Conservation (phyloP, 805 yeast genomes). For the Wickerhamomyces sydowiorum region DNA sequence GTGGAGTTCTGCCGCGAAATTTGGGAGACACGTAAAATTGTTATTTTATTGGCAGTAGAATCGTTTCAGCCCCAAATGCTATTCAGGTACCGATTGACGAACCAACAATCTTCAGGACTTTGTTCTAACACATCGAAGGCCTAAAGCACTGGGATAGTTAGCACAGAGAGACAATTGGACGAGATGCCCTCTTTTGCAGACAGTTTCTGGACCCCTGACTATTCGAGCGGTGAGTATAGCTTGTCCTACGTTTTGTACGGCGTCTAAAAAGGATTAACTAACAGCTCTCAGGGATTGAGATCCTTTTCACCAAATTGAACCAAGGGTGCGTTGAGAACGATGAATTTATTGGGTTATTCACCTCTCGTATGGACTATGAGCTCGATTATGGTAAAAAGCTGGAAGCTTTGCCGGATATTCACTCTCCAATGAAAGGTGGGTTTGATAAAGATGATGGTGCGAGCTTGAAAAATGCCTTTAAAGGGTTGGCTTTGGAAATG, state of each 20-base stretch:
- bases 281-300: constrained; percentile 33
- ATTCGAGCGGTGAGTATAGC: constrained; percentile 37
- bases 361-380: constrained; percentile 70
- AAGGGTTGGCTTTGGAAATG: constrained; percentile 50
- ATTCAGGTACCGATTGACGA: background rate
- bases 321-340: constrained; percentile 68
- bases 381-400: constrained; percentile 56
- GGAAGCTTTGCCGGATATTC: constrained; percentile 29
- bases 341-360: constrained; percentile 59
- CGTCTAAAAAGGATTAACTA: background rate
- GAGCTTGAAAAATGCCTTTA: constrained; percentile 56
- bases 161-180: background rate
- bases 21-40: background rate
- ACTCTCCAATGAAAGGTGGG: constrained; percentile 33
- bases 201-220: constrained; percentile 72
- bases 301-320: constrained; percentile 45
- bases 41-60: background rate
- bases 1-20: background rate
- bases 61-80: background rate
- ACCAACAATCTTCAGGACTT: no score
- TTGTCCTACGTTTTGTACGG: background rate
- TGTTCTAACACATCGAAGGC: no score
- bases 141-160: no score
- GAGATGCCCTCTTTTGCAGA: constrained; percentile 58
- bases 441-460: constrained; percentile 57